Conservation (phyloP, 2,329 filamentous ascomycete genomes). For the Trichophaea hybrida region DNA sequence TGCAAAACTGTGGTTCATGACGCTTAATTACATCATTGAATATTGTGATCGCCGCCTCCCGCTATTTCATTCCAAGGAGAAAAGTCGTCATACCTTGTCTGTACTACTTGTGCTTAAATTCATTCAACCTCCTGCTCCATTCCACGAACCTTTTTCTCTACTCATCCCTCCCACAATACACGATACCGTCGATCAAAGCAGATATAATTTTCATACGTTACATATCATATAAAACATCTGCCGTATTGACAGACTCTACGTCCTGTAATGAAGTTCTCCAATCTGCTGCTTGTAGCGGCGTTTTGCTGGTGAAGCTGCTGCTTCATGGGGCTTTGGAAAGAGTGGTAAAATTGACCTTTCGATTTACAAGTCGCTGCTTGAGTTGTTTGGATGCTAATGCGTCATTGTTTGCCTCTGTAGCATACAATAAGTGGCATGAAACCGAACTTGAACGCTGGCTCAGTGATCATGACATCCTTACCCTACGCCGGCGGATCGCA, state of each 20-base stretch:
- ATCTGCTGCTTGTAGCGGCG: conserved; percentile 14
- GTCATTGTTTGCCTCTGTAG: conserved; percentile 21
- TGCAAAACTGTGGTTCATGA: background rate
- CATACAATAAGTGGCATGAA: conserved; percentile 98
- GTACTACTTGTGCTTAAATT: background rate
- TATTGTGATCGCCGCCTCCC: background rate
- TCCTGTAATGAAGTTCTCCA: conserved; percentile 15
- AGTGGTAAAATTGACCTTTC: conserved; percentile 7
- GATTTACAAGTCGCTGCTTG: background rate
- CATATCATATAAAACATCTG: background rate
- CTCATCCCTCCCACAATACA: conserved; percentile 4
- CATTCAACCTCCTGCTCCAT: conserved; percentile 1
- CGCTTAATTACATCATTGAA: conserved; percentile 1
- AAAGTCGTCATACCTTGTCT: background rate
- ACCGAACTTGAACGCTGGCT: conserved; percentile 96
- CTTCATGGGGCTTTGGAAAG: conserved; percentile 18
- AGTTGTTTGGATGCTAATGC: background rate
- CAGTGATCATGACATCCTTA: conserved; percentile 79
- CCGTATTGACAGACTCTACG: conserved; percentile 2
- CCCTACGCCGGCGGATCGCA: conserved; percentile 78
- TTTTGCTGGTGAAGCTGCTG: conserved; percentile 13
- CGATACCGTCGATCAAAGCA: background rate
- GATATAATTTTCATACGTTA: background rate
- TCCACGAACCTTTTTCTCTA: background rate
- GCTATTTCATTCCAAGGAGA: background rate